Conservation (phyloP, 2,329 filamentous ascomycete genomes). For the Mariannaea elegans region DNA sequence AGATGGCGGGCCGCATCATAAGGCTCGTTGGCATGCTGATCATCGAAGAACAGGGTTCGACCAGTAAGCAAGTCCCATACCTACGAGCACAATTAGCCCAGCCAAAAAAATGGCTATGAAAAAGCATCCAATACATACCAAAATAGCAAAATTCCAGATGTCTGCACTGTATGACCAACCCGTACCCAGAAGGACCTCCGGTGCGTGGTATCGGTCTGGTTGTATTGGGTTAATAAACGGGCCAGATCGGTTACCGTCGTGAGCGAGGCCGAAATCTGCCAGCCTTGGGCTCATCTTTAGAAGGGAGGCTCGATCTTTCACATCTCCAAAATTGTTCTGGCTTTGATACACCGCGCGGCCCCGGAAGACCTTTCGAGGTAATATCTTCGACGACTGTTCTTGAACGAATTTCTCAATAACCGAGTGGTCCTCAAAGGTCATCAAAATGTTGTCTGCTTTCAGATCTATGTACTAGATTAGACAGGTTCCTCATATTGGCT, state of each 20-base stretch:
- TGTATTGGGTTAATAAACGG: slow-evolving; percentile 30
- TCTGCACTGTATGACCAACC: slow-evolving; percentile 29
- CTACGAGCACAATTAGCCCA: slow-evolving; percentile 9
- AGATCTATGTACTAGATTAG: slow-evolving; percentile 26
- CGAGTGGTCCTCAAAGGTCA: slow-evolving; percentile 33
- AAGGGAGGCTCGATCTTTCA: slow-evolving; percentile 5
- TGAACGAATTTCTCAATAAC: slow-evolving; percentile 30
- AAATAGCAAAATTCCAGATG: slow-evolving; percentile 35
- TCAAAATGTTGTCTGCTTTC: slow-evolving; percentile 37
- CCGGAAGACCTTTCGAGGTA: slow-evolving; percentile 21
- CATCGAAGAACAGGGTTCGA: slow-evolving; percentile 28
- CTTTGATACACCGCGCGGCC: slow-evolving; percentile 26
- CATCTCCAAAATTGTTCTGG: slow-evolving; percentile 29
- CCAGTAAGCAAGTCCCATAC: slow-evolving; percentile 40
- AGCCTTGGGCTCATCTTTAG: slow-evolving; percentile 27
- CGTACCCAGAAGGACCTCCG: slow-evolving; percentile 27
- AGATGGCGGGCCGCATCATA: slow-evolving; percentile 35
- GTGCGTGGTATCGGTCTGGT: slow-evolving; percentile 27
- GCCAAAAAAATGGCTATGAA: no score
- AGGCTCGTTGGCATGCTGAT: slow-evolving; percentile 15
- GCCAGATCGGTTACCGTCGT: slow-evolving; percentile 7
- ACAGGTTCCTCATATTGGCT: background rate
- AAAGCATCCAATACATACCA: slow-evolving; percentile 20
- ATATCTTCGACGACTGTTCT: slow-evolving; percentile 18
- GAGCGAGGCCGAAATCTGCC: slow-evolving; percentile 31